Percentiles rank a stretch among this genome's conserved stretches.
Evolutionary conservation across 176 grass and related monocot genomes (phyloP).

Genomic region (Ensete ventricosum): DNA sequence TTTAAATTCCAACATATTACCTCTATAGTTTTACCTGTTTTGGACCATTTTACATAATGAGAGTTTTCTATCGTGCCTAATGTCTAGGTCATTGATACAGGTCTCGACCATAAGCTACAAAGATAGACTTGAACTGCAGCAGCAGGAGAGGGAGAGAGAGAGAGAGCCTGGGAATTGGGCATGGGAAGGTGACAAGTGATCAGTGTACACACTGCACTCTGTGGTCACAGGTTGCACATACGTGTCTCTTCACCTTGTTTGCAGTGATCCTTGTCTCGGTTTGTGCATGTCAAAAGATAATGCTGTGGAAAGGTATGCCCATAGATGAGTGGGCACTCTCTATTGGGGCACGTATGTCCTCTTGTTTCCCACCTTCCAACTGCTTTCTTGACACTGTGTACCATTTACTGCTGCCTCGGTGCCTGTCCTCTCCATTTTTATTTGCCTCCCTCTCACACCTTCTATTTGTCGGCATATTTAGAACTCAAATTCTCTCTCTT

Average conservation of each 20-base stretch:
- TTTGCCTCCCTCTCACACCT: too few species aligned
- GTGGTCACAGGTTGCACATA: too few species aligned
- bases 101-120: neutral
- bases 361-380: slow-evolving; percentile 5
- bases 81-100: too few species aligned
- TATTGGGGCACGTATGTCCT: neutral
- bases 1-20: neutral
- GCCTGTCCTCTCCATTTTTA: too few species aligned
- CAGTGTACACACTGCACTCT: neutral
- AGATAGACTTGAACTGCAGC: neutral
- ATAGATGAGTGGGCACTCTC: neutral
- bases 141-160: neutral
- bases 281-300: too few species aligned
- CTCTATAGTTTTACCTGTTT: neutral
- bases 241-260: too few species aligned
- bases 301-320: too few species aligned
- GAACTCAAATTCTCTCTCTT: too few species aligned
- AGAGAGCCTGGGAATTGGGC: neutral
- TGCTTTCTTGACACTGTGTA: neutral
- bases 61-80: too few species aligned
- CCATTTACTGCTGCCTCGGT: neutral
- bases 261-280: too few species aligned
- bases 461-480: too few species aligned
- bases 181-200: neutral
- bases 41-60: neutral